Conservation (phyloP, 1,284 basidiomycete genomes). For the Ganoderma lucidum region DNA sequence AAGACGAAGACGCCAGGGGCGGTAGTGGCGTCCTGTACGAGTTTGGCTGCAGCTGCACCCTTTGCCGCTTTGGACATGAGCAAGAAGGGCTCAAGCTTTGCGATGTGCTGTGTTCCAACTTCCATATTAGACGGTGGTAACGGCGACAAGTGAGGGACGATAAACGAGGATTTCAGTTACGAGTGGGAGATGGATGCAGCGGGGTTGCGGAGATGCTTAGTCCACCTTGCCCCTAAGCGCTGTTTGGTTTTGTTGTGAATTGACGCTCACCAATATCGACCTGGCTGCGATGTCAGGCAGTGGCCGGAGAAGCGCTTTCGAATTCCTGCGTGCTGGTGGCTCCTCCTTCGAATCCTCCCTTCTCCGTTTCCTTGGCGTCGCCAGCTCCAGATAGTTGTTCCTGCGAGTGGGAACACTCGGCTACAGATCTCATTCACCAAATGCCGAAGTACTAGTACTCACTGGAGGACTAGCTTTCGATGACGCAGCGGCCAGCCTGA, state of each 20-base stretch:
- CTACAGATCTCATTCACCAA: too few species aligned
- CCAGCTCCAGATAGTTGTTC: too few species aligned
- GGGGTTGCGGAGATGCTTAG: not conserved
- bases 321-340: too few species aligned
- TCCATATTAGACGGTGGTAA: slow-evolving; percentile 50
- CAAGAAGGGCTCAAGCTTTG: slow-evolving; percentile 86
- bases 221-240: not conserved
- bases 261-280: too few species aligned
- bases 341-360: too few species aligned
- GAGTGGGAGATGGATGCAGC: not conserved
- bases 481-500: too few species aligned
- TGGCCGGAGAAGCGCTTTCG: too few species aligned
- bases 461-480: too few species aligned
- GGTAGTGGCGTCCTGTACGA: slow-evolving; percentile 86
- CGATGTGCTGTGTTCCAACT: slow-evolving; percentile 58
- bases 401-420: too few species aligned
- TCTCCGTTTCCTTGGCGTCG: too few species aligned
- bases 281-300: too few species aligned
- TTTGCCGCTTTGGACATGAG: slow-evolving; percentile 91
- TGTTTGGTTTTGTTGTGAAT: slow-evolving; percentile 12
- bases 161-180: not conserved
- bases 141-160: not conserved
- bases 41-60: slow-evolving; percentile 90
- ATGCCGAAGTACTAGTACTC: too few species aligned
- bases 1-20: slow-evolving; percentile 93